phyloP scores from a whole-genome alignment of 495 filamentous ascomycete species.

The Aspergillus conjunctus region DNA sequence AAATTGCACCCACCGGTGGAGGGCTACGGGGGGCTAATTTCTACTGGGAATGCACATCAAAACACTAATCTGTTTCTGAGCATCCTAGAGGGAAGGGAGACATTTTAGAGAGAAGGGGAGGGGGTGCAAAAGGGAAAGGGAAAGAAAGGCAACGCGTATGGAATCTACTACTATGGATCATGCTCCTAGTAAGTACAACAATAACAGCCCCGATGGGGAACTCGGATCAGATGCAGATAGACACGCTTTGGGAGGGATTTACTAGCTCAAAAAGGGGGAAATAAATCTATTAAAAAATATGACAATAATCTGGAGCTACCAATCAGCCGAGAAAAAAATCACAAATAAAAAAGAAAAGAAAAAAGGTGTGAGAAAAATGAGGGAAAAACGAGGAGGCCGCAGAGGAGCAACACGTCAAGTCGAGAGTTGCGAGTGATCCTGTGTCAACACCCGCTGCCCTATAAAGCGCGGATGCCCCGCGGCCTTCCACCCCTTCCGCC shows the following conservation, averaged over 20 bases:
- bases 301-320: slow-evolving; percentile 8
- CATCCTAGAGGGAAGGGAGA: background rate
- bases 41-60: slow-evolving; percentile 3
- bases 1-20: background rate
- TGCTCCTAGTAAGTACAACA: slow-evolving; percentile 9
- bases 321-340: slow-evolving; percentile 21
- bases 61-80: background rate
- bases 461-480: slow-evolving; percentile 57
- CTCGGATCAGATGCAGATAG: slow-evolving; percentile 4
- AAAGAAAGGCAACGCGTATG: background rate
- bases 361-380: slow-evolving; percentile 18
- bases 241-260: slow-evolving; percentile 10
- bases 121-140: slow-evolving; percentile 3
- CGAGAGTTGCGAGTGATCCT: slow-evolving; percentile 42
- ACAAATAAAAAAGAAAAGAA: slow-evolving; percentile 22
- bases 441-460: slow-evolving; percentile 50
- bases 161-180: background rate
- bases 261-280: background rate
- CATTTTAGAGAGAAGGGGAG: background rate
- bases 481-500: slow-evolving; percentile 44
- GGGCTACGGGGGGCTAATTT: background rate
- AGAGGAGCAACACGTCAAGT: slow-evolving; percentile 27
- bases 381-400: slow-evolving; percentile 13
- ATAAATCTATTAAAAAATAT: slow-evolving; percentile 14
- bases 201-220: slow-evolving; percentile 5